These are phyloP conservation scores for Mucor circinelloides DNA, from an alignment of 371 early-diverging fungal genomes.

Conservation along the genomic window DNA sequence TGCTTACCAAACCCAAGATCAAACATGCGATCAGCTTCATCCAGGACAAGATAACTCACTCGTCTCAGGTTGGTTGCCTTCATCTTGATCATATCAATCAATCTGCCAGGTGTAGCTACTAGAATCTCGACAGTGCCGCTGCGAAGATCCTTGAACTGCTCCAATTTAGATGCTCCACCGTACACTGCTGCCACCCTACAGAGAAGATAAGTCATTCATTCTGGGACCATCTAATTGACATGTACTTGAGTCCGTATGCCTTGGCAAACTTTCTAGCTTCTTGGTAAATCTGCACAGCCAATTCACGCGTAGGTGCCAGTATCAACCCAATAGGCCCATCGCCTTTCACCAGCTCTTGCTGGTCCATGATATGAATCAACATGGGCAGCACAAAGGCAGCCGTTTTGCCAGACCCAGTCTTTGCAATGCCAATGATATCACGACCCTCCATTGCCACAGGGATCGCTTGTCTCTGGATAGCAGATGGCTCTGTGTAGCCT, in stretches of 20 bases:
- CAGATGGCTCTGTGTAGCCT: slow-evolving; percentile 74
- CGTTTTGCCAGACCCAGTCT: slow-evolving; percentile 84
- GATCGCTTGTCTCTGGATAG: slow-evolving; percentile 78
- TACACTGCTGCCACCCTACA: slow-evolving; percentile 74
- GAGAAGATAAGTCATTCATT: not conserved
- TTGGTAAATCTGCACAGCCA: slow-evolving; percentile 86
- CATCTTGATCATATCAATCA: slow-evolving; percentile 94
- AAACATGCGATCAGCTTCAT: slow-evolving; percentile 96
- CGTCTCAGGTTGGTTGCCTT: slow-evolving; percentile 86
- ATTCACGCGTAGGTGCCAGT: slow-evolving; percentile 88
- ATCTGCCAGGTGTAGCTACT: slow-evolving; percentile 94
- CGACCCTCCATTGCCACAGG: slow-evolving; percentile 80
- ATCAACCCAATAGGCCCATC: slow-evolving; percentile 79
- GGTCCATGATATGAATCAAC: slow-evolving; percentile 87
- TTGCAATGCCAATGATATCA: slow-evolving; percentile 91
- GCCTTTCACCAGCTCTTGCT: slow-evolving; percentile 65
- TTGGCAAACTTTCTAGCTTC: slow-evolving; percentile 83
- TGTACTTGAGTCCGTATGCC: slow-evolving; percentile 64
- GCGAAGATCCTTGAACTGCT: slow-evolving; percentile 87
- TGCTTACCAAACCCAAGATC: slow-evolving; percentile 94
- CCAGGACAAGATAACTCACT: slow-evolving; percentile 92
- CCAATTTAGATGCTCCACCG: slow-evolving; percentile 90
- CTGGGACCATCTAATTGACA: too few species aligned
- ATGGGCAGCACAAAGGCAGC: slow-evolving; percentile 82
- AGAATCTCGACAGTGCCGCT: slow-evolving; percentile 85